These are phyloP conservation scores for Huntiella abstrusa DNA, from an alignment of 2,329 filamentous ascomycete genomes.

Conservation along the genomic window DNA sequence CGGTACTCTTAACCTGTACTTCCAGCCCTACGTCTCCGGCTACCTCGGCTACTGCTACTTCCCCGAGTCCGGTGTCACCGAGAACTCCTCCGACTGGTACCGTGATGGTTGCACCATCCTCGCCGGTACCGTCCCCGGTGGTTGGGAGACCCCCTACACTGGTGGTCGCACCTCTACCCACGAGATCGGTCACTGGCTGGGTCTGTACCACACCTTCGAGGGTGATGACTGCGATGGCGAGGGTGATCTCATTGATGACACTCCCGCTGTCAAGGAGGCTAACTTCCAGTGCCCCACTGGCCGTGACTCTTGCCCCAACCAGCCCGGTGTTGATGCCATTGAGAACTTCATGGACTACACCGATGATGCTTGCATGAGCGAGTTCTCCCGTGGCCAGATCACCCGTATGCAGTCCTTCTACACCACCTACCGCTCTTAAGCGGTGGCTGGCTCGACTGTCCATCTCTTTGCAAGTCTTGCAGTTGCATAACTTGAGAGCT, in stretches of 20 bases:
- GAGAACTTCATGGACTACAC: conserved; percentile 25
- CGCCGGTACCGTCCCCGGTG: conserved; percentile 21
- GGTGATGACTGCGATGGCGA: conserved; percentile 19
- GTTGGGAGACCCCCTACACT: conserved; percentile 19
- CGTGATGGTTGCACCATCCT: conserved; percentile 24
- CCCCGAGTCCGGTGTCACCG: conserved; percentile 18
- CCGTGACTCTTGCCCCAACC: conserved; percentile 19
- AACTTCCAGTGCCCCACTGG: conserved; percentile 20
- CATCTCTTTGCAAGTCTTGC: not conserved
- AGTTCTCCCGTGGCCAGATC: conserved; percentile 25
- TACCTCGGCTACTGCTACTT: conserved; percentile 29
- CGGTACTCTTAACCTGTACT: conserved; percentile 21
- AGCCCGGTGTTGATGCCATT: conserved; percentile 19
- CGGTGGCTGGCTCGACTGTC: not conserved
- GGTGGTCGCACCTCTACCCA: conserved; percentile 20
- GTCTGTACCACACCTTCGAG: conserved; percentile 29
- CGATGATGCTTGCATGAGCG: conserved; percentile 25
- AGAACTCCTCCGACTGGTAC: conserved; percentile 19
- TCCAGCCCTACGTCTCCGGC: conserved; percentile 19
- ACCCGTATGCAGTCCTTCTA: conserved; percentile 11
- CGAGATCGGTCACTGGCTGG: conserved; percentile 31
- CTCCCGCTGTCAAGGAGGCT: conserved; percentile 20
- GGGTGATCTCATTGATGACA: conserved; percentile 24
- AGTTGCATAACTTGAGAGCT: too few species aligned
- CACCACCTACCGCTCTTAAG: conserved; percentile 7